These are phyloP conservation scores for Blastocystis sp. DNA, from an alignment of 352 stramenopile genomes.

Conservation along the genomic window DNA sequence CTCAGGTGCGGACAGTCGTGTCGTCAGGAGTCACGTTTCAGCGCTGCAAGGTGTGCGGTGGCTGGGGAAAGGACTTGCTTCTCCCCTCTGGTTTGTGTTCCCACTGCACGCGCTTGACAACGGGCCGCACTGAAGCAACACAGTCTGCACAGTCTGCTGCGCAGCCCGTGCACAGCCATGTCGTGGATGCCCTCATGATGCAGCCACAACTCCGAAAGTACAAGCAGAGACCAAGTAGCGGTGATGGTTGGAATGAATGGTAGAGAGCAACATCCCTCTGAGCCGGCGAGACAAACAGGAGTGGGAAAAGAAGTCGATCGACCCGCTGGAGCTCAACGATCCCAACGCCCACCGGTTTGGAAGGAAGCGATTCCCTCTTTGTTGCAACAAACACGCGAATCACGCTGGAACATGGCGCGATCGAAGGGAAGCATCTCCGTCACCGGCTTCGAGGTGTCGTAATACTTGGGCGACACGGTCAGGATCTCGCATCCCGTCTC, in stretches of 20 bases:
- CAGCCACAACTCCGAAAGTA: constrained; percentile 53
- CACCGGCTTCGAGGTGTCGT: constrained; percentile 47
- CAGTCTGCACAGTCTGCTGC: constrained; percentile 4
- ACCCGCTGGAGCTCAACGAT: constrained; percentile 17
- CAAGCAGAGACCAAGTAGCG: constrained; percentile 41
- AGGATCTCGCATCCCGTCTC: constrained; percentile 93
- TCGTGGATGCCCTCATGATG: not conserved
- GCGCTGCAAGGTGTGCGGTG: constrained; percentile 11
- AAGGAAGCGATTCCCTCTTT: constrained; percentile 37
- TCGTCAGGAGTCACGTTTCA: not conserved
- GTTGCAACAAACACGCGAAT: constrained; percentile 41
- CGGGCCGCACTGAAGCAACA: not conserved
- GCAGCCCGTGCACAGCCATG: not conserved
- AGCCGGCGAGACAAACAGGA: constrained; percentile 28
- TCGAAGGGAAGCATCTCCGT: constrained; percentile 70
- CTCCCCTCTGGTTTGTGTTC: not conserved
- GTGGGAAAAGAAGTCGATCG: constrained; percentile 14
- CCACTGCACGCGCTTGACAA: not conserved
- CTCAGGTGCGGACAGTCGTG: not conserved
- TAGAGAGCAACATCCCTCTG: constrained; percentile 56
- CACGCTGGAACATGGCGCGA: constrained; percentile 66
- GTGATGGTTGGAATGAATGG: not conserved
- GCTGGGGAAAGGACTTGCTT: constrained; percentile 18
- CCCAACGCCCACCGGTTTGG: not conserved
- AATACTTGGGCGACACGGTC: constrained; percentile 77